Evolutionary conservation across 2,329 filamentous ascomycete genomes (phyloP).

Genomic region (Fusarium azukiicola): DNA sequence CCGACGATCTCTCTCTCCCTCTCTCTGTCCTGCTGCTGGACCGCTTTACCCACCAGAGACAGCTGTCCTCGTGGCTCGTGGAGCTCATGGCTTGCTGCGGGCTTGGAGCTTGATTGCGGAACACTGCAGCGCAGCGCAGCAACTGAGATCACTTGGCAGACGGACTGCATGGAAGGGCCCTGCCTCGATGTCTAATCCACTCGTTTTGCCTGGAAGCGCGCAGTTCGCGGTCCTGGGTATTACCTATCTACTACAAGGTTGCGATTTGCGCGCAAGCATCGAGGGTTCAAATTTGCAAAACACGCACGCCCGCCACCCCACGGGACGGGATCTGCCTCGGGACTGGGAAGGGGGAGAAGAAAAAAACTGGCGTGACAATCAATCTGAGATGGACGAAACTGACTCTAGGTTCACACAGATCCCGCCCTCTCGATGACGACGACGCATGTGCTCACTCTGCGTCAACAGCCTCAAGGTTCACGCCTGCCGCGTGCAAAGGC

Average conservation of each 20-base stretch:
- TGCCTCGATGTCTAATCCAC: conserved; percentile 24
- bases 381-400: conserved; percentile 33
- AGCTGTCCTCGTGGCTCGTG: conserved; percentile 36
- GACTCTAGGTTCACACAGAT: conserved; percentile 42
- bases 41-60: conserved; percentile 15
- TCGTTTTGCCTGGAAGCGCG: conserved; percentile 4
- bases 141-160: conserved; percentile 22
- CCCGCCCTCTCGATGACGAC: conserved; percentile 38
- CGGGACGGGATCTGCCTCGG: conserved; percentile 39
- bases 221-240: conserved; percentile 8
- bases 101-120: conserved; percentile 25
- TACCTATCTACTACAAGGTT: conserved; percentile 17
- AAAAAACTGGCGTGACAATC: conserved; percentile 37
- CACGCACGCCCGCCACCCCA: conserved; percentile 32
- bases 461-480: conserved; percentile 32
- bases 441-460: conserved; percentile 25
- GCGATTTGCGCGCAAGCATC: conserved; percentile 42
- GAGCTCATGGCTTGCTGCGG: conserved; percentile 24
- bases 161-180: conserved; percentile 36
- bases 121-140: conserved; percentile 22
- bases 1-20: conserved; percentile 13
- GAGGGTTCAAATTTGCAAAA: conserved; percentile 43
- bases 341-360: conserved; percentile 11
- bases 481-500: conserved; percentile 26
- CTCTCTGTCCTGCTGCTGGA: not conserved